Evolutionary conservation across 2,329 filamentous ascomycete genomes (phyloP).

Genomic region (Leptographium flavum): DNA sequence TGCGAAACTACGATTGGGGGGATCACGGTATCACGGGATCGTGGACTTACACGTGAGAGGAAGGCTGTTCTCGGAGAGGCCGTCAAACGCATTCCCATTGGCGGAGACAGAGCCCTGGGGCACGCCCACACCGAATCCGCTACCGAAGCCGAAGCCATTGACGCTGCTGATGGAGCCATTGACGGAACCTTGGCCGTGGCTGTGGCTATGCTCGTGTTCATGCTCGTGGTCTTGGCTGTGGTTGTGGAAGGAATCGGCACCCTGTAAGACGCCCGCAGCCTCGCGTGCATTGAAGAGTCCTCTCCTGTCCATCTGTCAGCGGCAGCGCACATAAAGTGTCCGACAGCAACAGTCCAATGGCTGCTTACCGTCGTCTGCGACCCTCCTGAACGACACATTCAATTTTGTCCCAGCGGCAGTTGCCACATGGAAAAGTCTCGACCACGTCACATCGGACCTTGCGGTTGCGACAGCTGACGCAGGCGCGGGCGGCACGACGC

Average conservation of each 20-base stretch:
- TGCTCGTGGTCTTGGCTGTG: not conserved
- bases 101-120: not conserved
- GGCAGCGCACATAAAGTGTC: not conserved
- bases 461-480: constrained; percentile 72
- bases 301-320: constrained; percentile 3
- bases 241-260: constrained; percentile 4
- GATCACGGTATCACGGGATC: not conserved
- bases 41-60: not conserved
- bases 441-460: constrained; percentile 93
- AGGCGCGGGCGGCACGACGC: constrained; percentile 79
- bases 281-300: constrained; percentile 11
- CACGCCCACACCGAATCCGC: constrained; percentile 3
- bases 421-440: constrained; percentile 74
- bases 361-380: constrained; percentile 74
- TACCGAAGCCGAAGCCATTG: constrained; percentile 1
- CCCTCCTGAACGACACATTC: constrained; percentile 68
- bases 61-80: not conserved
- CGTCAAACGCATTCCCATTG: not conserved
- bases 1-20: not conserved
- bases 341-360: too few species aligned
- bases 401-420: constrained; percentile 69
- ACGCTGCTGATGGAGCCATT: constrained; percentile 2
- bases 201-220: constrained; percentile 1
- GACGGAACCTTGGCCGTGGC: constrained; percentile 2
- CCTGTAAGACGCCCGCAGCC: constrained; percentile 2